phyloP scores from a whole-genome alignment of 1,284 basidiomycete genomes.

The Pascua guehoae region DNA sequence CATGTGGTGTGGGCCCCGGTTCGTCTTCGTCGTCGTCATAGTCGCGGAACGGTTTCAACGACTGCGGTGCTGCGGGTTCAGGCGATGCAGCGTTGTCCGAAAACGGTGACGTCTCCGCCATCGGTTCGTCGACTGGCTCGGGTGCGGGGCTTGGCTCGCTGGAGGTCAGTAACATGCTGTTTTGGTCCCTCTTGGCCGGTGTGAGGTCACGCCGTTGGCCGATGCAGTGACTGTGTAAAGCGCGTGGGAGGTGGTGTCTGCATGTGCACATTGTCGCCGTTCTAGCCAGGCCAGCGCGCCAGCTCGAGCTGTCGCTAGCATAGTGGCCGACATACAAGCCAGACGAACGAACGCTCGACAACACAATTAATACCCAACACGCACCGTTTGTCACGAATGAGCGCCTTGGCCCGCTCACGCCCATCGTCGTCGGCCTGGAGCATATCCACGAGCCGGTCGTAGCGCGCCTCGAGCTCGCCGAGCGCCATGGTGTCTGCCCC shows the following conservation, averaged over 20 bases:
- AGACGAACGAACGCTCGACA: too few species aligned
- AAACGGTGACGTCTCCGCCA: background rate
- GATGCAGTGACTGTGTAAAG: too few species aligned
- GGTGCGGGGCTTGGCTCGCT: background rate
- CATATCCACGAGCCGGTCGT: conserved; percentile 43
- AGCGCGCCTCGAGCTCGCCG: conserved; percentile 31
- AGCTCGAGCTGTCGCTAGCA: too few species aligned
- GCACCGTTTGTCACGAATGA: conserved; percentile 31
- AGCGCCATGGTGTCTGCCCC: conserved; percentile 15
- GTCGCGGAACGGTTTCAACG: conserved; percentile 34
- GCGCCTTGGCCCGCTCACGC: conserved; percentile 30
- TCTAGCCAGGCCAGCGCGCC: too few species aligned
- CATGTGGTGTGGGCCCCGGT: conserved; percentile 27
- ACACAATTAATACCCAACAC: conserved; percentile 1
- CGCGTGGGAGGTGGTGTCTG: too few species aligned
- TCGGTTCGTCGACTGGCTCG: background rate
- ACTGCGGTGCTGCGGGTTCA: background rate
- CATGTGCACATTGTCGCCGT: too few species aligned
- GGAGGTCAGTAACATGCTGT: background rate
- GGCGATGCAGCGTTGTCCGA: background rate
- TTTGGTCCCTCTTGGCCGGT: too few species aligned
- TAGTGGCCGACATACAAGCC: too few species aligned
- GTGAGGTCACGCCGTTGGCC: too few species aligned
- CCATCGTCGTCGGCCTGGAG: conserved; percentile 44
- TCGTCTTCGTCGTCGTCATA: conserved; percentile 32